Evolutionary conservation across 2,329 filamentous ascomycete species (phyloP).

Genomic region (Pseudogymnoascus sp.): DNA sequence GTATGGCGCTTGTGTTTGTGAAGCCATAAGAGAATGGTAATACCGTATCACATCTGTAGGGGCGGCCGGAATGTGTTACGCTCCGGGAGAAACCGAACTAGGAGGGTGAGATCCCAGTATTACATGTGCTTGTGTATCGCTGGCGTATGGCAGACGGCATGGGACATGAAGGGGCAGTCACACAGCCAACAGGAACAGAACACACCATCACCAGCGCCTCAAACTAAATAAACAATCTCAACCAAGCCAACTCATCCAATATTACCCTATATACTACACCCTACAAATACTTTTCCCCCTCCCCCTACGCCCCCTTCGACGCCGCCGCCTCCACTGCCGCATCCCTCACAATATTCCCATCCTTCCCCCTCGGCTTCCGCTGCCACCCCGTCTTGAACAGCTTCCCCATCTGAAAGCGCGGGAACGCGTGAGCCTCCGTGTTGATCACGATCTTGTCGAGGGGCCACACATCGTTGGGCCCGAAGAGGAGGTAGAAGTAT

Average conservation of each 20-base stretch:
- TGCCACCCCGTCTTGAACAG: conserved; percentile 76
- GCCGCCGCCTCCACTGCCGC: conserved; percentile 72
- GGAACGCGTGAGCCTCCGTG: conserved; percentile 88
- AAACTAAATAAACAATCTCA: neutral
- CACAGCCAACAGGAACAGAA: neutral
- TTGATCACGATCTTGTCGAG: conserved; percentile 87
- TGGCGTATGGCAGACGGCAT: neutral
- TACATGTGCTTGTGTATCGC: neutral
- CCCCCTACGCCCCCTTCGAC: conserved; percentile 63
- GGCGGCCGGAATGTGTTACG: neutral
- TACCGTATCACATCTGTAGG: neutral
- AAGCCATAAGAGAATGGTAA: neutral
- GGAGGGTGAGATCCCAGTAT: neutral
- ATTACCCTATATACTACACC: conserved; percentile 26
- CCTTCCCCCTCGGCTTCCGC: conserved; percentile 50
- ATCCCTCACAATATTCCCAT: conserved; percentile 34
- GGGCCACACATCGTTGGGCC: conserved; percentile 70
- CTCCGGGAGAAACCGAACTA: neutral
- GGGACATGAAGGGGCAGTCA: neutral
- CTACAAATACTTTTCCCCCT: conserved; percentile 36
- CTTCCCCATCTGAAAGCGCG: conserved; percentile 72
- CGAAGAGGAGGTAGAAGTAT: conserved; percentile 94
- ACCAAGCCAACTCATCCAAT: conserved; percentile 44
- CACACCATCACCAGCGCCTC: neutral
- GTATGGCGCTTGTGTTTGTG: neutral